Conservation (phyloP, 768 basidiomycete species). For the Leucocoprinus leucothites region DNA sequence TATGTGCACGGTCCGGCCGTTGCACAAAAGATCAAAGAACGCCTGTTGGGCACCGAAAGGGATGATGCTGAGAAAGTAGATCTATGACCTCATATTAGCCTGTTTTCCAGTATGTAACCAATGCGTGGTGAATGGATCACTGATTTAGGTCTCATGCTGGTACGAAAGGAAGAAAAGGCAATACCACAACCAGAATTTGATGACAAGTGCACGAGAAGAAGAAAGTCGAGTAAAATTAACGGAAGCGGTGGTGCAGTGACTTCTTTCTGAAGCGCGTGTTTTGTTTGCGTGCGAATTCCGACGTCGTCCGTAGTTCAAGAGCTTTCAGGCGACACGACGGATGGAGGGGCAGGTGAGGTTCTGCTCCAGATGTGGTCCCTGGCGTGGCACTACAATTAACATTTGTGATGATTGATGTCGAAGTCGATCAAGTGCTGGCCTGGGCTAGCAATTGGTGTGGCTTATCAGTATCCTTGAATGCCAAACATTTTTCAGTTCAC, state of each 20-base stretch:
- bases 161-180: background rate
- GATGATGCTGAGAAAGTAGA: constrained; percentile 1
- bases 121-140: constrained; percentile 11
- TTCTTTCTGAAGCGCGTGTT: background rate
- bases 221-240: background rate
- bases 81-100: constrained; percentile 1
- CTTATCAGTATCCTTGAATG: background rate
- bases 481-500: background rate
- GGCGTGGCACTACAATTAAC: background rate
- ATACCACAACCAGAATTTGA: background rate
- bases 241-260: background rate
- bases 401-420: background rate
- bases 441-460: background rate
- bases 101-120: background rate
- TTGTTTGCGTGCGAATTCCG: background rate
- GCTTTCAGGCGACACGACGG: background rate
- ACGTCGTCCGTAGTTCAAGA: constrained; percentile 6
- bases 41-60: constrained; percentile 25
- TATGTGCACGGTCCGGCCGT: constrained; percentile 61
- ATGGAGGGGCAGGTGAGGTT: background rate
- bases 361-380: background rate
- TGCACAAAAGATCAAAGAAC: constrained; percentile 55
- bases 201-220: background rate
- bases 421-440: background rate
- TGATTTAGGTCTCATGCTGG: background rate